These are phyloP conservation scores for Boletus bicolor DNA, from an alignment of 768 basidiomycete genomes.

Conservation along the genomic window DNA sequence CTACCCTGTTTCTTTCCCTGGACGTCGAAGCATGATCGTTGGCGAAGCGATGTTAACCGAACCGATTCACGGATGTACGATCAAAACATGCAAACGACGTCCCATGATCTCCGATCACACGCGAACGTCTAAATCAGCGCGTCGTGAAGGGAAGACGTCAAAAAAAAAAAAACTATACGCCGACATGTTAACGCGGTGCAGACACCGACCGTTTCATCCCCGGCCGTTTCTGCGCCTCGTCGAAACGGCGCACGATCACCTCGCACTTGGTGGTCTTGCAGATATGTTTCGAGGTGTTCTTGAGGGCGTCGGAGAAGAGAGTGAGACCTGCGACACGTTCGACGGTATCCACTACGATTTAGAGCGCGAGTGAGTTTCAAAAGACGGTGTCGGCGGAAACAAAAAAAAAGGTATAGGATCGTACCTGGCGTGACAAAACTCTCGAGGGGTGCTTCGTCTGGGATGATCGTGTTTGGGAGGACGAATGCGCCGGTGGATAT, in stretches of 20 bases:
- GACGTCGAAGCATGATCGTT: neutral
- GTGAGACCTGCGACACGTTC: conserved; percentile 87
- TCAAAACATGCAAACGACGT: neutral
- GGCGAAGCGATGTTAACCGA: conserved; percentile 1
- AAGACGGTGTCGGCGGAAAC: neutral
- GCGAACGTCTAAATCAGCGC: neutral
- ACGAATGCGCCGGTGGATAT: conserved; percentile 92
- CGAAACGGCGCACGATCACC: conserved; percentile 83
- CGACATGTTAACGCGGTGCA: conserved; percentile 24
- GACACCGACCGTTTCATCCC: conserved; percentile 51
- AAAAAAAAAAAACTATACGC: neutral
- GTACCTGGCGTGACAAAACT: conserved; percentile 80
- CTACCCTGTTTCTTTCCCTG: conserved; percentile 1
- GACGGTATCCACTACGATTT: conserved; percentile 76
- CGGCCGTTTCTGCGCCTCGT: conserved; percentile 77
- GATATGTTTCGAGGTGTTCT: conserved; percentile 73
- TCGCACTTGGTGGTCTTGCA: conserved; percentile 89
- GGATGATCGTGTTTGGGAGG: conserved; percentile 89
- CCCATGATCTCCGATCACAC: neutral
- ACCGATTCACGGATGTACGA: neutral
- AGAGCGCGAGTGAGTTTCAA: neutral
- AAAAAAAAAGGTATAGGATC: neutral
- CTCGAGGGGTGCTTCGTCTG: conserved; percentile 77
- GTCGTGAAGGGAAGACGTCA: conserved; percentile 6
- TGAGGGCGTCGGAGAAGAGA: conserved; percentile 81